Base-by-base conservation (phyloP, 1,284 basidiomycete genomes). In the Fomitiporia mediterranea region DNA sequence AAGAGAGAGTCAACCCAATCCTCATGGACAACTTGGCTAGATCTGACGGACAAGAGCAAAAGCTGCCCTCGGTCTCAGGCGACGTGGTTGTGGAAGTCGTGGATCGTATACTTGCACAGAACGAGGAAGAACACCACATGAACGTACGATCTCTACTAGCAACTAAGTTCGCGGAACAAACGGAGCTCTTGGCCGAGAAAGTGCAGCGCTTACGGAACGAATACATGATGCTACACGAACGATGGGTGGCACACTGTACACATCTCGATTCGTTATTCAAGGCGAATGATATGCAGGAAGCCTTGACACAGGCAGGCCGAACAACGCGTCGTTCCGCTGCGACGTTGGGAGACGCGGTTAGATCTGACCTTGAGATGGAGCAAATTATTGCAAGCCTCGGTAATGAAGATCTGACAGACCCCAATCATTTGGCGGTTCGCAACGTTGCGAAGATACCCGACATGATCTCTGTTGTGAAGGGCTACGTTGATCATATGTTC, bases 321-420 rank as follows among this genome's bases (percentile, higher is more conserved):
- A 84, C 86, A 30, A 91, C 88, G n/a, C 79, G 89, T 34, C 82
- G 89, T 30, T 82, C 84, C 11, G 77, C 84, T 39, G 83, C 86
- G 0, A 73, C 71, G 17, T 77, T 93, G 60, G 92, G 93, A 21
- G 95, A 98, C 69, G 87, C 91, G 5, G 94, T 96, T 9, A 84
- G 93, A 1, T 94, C 94, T 17, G 96, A 98, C 69, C 81, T 97
- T 56, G 96, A 98, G 75, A 95, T 98, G 82, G 91, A 98, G 66
- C 94, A 95, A 72, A 95, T 98, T 66, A 86, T 98, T 55, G 93
- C 92, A 9, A 94, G 87, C 65, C 75, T 98, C 38, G 94, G 94
- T 47, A 91, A 89, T 63, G 92, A 95, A 61, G 95, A 96, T 62
- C 83, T 92, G 55, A 93, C 89, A 44, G 94, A 98, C 70, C 94